A percentile compares a stretch with the other conserved stretches of the same genome.
phyloP scores from a whole-genome alignment of 2,329 filamentous ascomycete genomes.

The Cladobotryum protrusum region DNA sequence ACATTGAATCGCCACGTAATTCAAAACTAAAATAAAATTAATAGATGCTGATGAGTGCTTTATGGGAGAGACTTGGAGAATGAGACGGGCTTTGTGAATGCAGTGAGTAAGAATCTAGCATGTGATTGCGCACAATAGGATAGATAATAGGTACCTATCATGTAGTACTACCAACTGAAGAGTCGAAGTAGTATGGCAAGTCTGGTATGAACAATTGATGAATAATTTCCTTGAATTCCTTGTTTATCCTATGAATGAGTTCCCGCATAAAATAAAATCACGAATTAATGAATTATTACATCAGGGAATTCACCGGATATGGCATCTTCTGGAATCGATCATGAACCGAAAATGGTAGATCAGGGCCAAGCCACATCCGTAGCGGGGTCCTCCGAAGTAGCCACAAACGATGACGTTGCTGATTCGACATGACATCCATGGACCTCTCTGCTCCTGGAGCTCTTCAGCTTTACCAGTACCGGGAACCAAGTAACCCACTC shows the following conservation, averaged over 20 bases:
- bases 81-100: not conserved
- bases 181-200: no score
- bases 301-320: not conserved
- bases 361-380: constrained; percentile 8
- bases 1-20: not conserved
- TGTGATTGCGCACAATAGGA: not conserved
- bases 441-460: not conserved
- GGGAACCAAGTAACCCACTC: not conserved
- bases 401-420: constrained; percentile 33
- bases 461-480: constrained; percentile 7
- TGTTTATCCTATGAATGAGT: not conserved
- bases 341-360: no score
- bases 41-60: not conserved
- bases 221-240: no score
- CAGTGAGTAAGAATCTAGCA: not conserved
- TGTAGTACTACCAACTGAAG: no score
- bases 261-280: not conserved
- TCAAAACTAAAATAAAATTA: not conserved
- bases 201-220: no score
- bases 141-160: no score
- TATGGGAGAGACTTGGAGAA: not conserved
- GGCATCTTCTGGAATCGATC: not conserved
- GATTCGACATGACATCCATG: constrained; percentile 14
- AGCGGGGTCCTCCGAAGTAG: constrained; percentile 20
- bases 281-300: no score